These are phyloP conservation scores for Corymbia maculata DNA, from an alignment of 345 rosid genomes.

Conservation along the genomic window DNA sequence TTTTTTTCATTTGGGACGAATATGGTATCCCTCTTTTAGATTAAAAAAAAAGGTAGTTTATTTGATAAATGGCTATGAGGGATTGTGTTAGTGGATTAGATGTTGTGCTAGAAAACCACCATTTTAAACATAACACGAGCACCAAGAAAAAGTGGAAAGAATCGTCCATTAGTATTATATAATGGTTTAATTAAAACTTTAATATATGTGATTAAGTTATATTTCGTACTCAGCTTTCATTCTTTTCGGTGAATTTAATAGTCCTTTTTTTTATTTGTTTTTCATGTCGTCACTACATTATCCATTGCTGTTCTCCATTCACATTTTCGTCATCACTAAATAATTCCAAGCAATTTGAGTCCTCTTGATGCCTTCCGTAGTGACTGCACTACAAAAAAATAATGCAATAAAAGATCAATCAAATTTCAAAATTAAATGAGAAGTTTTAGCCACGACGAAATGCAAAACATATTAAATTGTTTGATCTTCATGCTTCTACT, in stretches of 20 bases:
- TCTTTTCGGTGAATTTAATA: neutral
- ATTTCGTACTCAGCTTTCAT: neutral
- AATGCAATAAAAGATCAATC: neutral
- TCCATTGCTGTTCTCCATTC: neutral
- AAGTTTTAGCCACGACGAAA: neutral
- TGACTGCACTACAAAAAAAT: neutral
- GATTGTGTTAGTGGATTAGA: neutral
- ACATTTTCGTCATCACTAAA: neutral
- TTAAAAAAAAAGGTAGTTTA: neutral
- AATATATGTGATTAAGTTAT: neutral
- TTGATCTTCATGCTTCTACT: neutral
- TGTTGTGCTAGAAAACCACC: neutral
- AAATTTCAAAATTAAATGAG: neutral
- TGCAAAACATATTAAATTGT: neutral
- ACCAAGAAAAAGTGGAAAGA: neutral
- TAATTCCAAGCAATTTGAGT: neutral
- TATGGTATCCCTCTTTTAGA: neutral
- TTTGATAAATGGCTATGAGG: accelerated
- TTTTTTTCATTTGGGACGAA: neutral
- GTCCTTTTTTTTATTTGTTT: neutral
- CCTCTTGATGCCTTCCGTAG: neutral
- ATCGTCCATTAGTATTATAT: neutral
- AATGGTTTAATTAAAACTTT: neutral
- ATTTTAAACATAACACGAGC: neutral
- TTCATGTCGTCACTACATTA: neutral